These are phyloP conservation scores for Jasminum sambac DNA, from an alignment of 257 asterid species.

Conservation along the genomic window DNA sequence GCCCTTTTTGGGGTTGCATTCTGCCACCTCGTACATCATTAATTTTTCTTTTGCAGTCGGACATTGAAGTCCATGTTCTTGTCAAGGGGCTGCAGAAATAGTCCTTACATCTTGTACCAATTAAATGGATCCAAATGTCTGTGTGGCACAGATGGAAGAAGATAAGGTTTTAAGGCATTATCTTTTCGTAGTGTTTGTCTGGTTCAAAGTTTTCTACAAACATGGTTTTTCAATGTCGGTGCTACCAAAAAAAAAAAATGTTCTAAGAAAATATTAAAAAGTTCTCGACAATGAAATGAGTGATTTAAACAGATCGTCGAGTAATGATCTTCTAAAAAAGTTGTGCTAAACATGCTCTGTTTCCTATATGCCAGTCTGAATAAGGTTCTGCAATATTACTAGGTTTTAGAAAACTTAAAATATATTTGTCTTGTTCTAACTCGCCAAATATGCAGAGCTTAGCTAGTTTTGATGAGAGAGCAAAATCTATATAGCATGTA, in stretches of 20 bases:
- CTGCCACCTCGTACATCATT: background rate
- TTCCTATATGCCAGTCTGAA: conserved; percentile 6
- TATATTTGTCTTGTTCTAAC: background rate
- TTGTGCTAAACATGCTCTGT: background rate
- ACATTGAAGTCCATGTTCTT: conserved; percentile 67
- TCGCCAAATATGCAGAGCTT: background rate
- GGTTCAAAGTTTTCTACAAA: too few relatives aligned
- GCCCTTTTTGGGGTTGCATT: background rate
- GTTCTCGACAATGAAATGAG: too few relatives aligned
- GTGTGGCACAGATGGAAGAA: conserved; percentile 55
- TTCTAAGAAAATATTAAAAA: too few relatives aligned
- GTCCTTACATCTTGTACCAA: conserved; percentile 70
- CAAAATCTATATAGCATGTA: background rate
- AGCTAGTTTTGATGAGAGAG: background rate
- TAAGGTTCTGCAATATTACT: background rate
- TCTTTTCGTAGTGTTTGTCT: background rate
- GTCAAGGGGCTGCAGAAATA: conserved; percentile 98
- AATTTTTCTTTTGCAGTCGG: conserved; percentile 48
- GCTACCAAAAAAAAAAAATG: too few relatives aligned
- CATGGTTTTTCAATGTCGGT: too few relatives aligned
- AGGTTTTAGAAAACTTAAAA: background rate
- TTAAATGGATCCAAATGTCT: conserved; percentile 70
- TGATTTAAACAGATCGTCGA: too few relatives aligned
- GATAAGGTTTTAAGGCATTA: conserved; percentile 51
- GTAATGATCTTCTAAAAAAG: too few relatives aligned